Evolutionary conservation across 2,329 filamentous ascomycete species (phyloP).

Genomic region (Orbilia ellipsospora): DNA sequence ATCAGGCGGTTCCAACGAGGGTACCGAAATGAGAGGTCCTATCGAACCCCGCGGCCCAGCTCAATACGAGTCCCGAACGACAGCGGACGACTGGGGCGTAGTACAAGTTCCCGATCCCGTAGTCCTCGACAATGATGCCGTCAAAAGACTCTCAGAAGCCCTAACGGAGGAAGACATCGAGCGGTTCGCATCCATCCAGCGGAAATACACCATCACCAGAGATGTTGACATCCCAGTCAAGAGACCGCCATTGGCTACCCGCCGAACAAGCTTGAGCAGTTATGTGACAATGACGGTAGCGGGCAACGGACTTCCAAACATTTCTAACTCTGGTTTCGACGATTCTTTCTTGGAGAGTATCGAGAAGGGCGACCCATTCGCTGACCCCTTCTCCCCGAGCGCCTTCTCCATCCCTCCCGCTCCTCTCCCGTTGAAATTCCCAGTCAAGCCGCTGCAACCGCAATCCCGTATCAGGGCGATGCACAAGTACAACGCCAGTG

Average conservation of each 20-base stretch:
- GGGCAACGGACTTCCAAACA: conserved; percentile 29
- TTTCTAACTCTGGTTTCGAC: conserved; percentile 35
- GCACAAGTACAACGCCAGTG: conserved; percentile 45
- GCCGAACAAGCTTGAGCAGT: conserved; percentile 28
- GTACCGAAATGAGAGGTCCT: conserved; percentile 17
- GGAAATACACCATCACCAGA: conserved; percentile 53
- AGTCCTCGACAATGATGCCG: conserved; percentile 22
- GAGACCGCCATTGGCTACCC: neutral
- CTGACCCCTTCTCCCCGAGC: conserved; percentile 43
- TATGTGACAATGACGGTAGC: conserved; percentile 49
- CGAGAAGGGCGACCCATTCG: conserved; percentile 38
- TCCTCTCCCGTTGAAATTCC: conserved; percentile 41
- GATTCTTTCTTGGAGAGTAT: conserved; percentile 40
- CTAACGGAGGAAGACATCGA: conserved; percentile 37
- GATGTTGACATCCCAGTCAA: conserved; percentile 41
- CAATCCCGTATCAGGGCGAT: conserved; percentile 19
- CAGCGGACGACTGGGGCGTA: conserved; percentile 26
- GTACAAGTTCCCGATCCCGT: conserved; percentile 24
- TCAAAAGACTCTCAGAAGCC: conserved; percentile 35
- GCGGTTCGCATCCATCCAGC: conserved; percentile 36
- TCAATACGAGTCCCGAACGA: conserved; percentile 38
- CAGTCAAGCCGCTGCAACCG: conserved; percentile 7
- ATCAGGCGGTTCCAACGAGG: neutral
- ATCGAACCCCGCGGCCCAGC: conserved; percentile 23
- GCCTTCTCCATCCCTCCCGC: conserved; percentile 28